Conservation (phyloP, 768 basidiomycete species). For the Boletus reticuloceps region DNA sequence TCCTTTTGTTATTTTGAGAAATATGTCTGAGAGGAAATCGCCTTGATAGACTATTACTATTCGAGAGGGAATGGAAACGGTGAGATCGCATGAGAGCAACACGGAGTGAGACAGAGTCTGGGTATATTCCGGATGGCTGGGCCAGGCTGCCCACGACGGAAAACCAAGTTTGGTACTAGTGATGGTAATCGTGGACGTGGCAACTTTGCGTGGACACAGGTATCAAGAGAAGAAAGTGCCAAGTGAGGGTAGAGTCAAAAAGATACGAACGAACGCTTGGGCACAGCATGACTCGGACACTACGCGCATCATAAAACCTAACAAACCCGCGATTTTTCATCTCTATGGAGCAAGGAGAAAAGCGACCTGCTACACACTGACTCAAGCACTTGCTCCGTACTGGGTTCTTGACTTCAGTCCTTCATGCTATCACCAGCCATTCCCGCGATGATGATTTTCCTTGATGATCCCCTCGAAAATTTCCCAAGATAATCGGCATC, state of each 20-base stretch:
- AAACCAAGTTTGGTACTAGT: neutral
- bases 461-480: neutral
- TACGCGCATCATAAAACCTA: no score
- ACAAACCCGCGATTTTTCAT: no score
- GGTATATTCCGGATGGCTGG: no score
- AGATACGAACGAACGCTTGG: no score
- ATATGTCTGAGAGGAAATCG: neutral
- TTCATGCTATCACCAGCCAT: neutral
- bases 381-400: neutral
- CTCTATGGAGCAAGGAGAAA: no score
- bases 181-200: neutral
- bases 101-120: neutral
- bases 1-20: no score
- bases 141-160: neutral
- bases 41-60: neutral
- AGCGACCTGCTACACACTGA: neutral
- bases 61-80: neutral
- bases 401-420: neutral
- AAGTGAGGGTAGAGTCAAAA: no score
- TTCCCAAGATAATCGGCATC: constrained; percentile 12
- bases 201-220: no score
- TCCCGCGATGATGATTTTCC: constrained; percentile 2
- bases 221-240: no score
- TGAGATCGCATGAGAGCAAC: constrained; percentile 6
- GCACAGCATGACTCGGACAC: no score